Evolutionary conservation across 192 early-diverging fungal species (phyloP).

Genomic region (Coemansia sp.): DNA sequence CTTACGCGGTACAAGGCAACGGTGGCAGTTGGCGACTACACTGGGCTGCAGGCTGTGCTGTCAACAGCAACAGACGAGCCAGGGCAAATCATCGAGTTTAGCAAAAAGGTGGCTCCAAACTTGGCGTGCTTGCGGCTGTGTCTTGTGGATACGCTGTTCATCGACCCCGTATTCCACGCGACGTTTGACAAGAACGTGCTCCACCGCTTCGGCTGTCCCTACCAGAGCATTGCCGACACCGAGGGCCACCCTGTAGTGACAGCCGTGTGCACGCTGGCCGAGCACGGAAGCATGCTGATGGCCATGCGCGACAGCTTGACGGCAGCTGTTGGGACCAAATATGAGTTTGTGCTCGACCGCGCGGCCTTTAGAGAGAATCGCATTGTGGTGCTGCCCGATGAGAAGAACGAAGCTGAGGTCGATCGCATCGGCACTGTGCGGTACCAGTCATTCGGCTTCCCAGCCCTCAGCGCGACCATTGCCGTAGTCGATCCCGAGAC

Average conservation of each 20-base stretch:
- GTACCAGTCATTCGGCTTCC: conserved; percentile 50
- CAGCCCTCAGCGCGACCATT: conserved; percentile 58
- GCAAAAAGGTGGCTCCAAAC: conserved; percentile 61
- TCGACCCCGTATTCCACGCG: conserved; percentile 62
- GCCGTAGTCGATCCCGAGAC: conserved; percentile 84
- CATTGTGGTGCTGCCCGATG: conserved; percentile 58
- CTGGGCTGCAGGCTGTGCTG: conserved; percentile 63
- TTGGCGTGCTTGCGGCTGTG: conserved; percentile 64
- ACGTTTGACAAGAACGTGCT: conserved; percentile 51
- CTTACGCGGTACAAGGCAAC: conserved; percentile 70
- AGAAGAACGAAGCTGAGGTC: conserved; percentile 28
- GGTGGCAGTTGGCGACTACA: conserved; percentile 70
- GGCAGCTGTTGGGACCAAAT: background rate
- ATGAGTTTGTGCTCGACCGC: conserved; percentile 70
- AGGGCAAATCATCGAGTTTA: conserved; percentile 53
- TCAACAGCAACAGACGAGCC: conserved; percentile 60
- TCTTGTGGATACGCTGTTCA: conserved; percentile 66
- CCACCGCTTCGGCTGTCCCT: conserved; percentile 54
- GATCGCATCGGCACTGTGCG: conserved; percentile 41
- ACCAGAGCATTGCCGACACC: conserved; percentile 37
- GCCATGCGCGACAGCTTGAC: conserved; percentile 67
- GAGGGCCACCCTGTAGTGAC: conserved; percentile 60
- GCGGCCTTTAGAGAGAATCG: conserved; percentile 65
- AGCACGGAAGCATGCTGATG: conserved; percentile 76
- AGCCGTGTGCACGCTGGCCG: conserved; percentile 68